Conservation (phyloP, 345 rosid genomes). For the Euphorbia tirucalli region DNA sequence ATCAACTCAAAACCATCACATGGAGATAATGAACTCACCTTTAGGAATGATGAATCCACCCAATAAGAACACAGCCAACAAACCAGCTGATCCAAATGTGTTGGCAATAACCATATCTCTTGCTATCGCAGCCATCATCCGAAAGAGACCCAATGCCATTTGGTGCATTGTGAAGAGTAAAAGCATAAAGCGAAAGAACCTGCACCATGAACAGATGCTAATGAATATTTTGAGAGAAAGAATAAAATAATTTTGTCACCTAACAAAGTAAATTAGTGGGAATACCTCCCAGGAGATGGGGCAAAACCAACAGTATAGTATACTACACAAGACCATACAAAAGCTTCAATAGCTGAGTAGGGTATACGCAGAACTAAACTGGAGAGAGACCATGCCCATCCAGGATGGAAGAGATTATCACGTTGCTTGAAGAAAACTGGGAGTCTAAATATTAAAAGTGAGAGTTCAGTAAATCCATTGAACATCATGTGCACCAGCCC, state of each 20-base stretch:
- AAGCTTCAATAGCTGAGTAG: conserved; percentile 76
- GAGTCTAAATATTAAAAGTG: conserved; percentile 76
- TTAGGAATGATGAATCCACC: conserved; percentile 91
- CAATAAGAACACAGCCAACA: conserved; percentile 58
- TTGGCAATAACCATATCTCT: conserved; percentile 88
- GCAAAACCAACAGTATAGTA: conserved; percentile 85
- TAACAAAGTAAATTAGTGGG: conserved; percentile 2
- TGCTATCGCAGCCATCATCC: conserved; percentile 72
- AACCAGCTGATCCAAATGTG: conserved; percentile 75
- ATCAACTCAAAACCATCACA: not conserved
- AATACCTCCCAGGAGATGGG: conserved; percentile 65
- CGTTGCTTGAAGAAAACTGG: conserved; percentile 92
- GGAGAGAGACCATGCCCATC: conserved; percentile 82
- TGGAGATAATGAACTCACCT: conserved; percentile 34
- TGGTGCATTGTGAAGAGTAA: conserved; percentile 75
- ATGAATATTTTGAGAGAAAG: conserved; percentile 15
- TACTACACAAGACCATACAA: conserved; percentile 79
- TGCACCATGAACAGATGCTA: conserved; percentile 23
- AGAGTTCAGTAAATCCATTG: conserved; percentile 81
- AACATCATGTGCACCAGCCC: conserved; percentile 89
- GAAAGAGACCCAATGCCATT: conserved; percentile 87
- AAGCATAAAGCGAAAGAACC: conserved; percentile 82
- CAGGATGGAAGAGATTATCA: conserved; percentile 86
- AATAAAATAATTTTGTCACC: not conserved
- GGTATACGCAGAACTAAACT: conserved; percentile 86